A percentile compares a stretch with the other conserved stretches of the same genome.
These are phyloP conservation scores for Raphanus hybrid DNA, from an alignment of 441 rosid genomes.

Conservation along the genomic window DNA sequence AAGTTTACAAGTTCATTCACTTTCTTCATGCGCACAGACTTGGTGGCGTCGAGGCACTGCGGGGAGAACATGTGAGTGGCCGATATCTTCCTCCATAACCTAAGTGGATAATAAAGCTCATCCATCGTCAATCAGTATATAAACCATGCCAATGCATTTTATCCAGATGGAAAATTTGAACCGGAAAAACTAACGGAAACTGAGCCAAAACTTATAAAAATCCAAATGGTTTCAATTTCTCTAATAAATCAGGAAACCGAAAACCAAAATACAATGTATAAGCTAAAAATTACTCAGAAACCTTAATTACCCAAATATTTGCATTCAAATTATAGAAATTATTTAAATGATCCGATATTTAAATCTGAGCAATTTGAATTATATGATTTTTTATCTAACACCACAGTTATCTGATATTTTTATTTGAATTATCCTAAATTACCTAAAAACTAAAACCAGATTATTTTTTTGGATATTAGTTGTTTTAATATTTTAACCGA, in stretches of 20 bases:
- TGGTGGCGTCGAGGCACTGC: background rate
- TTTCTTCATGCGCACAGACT: conserved; percentile 3
- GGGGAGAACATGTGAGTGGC: background rate
- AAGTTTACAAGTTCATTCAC: conserved; percentile 23
- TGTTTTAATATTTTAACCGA: too few relatives aligned
- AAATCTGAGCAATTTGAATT: background rate
- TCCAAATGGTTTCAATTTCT: too few relatives aligned
- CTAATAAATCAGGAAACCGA: background rate
- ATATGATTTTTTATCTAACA: too few relatives aligned
- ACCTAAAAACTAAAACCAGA: too few relatives aligned
- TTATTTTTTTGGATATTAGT: too few relatives aligned
- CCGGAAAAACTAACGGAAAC: too few relatives aligned
- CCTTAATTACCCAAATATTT: background rate
- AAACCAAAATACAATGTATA: too few relatives aligned
- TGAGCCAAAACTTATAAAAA: too few relatives aligned
- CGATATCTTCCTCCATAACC: conserved; percentile 9
- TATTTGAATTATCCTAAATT: too few relatives aligned
- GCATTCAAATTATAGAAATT: too few relatives aligned
- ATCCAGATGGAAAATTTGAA: background rate
- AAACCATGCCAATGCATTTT: background rate
- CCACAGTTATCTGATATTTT: too few relatives aligned
- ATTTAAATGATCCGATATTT: background rate
- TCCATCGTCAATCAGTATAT: background rate
- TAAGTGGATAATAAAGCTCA: background rate
- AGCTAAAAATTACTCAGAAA: background rate